Percentiles rank a stretch among this genome's conserved stretches.
phyloP scores from a whole-genome alignment of 768 basidiomycete species.

The Agrocybe pediades region DNA sequence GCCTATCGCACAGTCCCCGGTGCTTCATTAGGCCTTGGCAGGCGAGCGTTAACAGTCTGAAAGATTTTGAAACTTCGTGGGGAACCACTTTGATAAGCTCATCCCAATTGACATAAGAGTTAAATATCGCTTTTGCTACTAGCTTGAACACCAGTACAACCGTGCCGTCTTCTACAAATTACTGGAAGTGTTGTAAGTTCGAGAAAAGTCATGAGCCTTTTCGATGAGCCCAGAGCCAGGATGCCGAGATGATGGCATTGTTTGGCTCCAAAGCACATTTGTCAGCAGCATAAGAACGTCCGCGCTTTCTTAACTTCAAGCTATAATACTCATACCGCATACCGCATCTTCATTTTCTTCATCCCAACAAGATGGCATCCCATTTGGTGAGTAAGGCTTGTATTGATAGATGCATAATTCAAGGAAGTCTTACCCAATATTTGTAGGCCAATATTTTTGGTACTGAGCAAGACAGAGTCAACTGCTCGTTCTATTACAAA shows the following conservation, averaged over 20 bases:
- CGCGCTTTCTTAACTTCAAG: not conserved
- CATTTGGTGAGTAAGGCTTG: conserved; percentile 61
- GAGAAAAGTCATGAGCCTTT: too few relatives aligned
- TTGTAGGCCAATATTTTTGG: conserved; percentile 91
- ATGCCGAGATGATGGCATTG: not conserved
- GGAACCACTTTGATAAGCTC: too few relatives aligned
- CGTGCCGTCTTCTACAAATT: too few relatives aligned
- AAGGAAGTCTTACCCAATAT: conserved; percentile 7
- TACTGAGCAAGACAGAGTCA: conserved; percentile 93
- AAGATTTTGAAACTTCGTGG: too few relatives aligned
- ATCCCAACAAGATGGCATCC: conserved; percentile 53
- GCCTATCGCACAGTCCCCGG: too few relatives aligned
- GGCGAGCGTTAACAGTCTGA: too few relatives aligned
- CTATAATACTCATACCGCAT: not conserved
- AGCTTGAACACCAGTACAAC: too few relatives aligned
- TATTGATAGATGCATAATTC: too few relatives aligned
- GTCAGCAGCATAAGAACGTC: not conserved
- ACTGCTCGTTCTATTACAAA: conserved; percentile 99
- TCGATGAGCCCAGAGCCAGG: not conserved
- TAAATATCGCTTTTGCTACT: too few relatives aligned
- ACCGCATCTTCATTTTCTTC: not conserved
- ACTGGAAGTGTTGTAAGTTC: too few relatives aligned
- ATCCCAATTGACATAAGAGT: too few relatives aligned
- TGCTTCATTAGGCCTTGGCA: too few relatives aligned
- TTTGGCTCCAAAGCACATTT: not conserved